phyloP scores from a whole-genome alignment of 345 rosid genomes.

The Zanthoxylum bungeanum region DNA sequence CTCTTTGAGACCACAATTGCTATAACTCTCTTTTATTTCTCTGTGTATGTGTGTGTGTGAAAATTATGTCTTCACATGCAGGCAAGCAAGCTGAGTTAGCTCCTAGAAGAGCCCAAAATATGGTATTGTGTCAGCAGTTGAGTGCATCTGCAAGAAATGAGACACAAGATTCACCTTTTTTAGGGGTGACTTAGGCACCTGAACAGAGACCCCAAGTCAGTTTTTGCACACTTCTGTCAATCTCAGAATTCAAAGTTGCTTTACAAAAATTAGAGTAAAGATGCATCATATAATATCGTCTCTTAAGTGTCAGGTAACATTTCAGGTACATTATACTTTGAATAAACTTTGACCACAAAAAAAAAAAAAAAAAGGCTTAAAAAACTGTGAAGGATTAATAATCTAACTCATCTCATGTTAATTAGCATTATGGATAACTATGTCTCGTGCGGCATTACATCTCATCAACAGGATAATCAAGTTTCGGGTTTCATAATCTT shows the following conservation, averaged over 20 bases:
- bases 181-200: conserved; percentile 8
- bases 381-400: background rate
- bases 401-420: background rate
- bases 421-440: background rate
- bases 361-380: background rate
- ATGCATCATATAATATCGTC: conserved; percentile 13
- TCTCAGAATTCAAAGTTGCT: conserved; percentile 4
- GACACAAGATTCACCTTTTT: conserved; percentile 16
- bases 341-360: background rate
- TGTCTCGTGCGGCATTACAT: background rate
- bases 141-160: conserved; percentile 17
- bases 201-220: conserved; percentile 15
- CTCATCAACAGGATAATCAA: background rate
- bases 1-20: conserved; percentile 23
- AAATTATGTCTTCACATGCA: conserved; percentile 29
- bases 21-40: conserved; percentile 2
- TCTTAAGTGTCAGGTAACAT: conserved; percentile 7
- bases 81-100: conserved; percentile 1
- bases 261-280: conserved; percentile 5
- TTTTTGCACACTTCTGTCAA: background rate
- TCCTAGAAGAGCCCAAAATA: conserved; percentile 17
- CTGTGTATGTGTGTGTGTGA: background rate
- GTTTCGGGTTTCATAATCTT: background rate
- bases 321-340: background rate
- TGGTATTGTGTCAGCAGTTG: background rate